phyloP scores from a whole-genome alignment of 371 early-diverging fungal genomes.

The Mucor sp. region DNA sequence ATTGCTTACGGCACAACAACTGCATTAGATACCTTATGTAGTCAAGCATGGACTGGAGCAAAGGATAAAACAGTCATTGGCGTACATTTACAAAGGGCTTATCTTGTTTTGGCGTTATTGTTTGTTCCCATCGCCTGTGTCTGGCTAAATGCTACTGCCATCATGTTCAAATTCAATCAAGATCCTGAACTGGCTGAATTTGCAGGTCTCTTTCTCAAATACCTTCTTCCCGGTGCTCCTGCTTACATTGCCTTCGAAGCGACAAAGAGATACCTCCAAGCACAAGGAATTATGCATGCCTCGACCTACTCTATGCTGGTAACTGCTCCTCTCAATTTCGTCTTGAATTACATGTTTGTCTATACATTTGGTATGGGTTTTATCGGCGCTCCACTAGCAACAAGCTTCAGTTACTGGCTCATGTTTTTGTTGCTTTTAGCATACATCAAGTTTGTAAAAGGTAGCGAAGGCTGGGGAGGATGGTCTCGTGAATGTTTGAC shows the following conservation, averaged over 20 bases:
- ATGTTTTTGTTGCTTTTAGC: constrained; percentile 59
- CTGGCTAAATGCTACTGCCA: constrained; percentile 71
- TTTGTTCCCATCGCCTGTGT: constrained; percentile 72
- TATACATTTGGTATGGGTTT: constrained; percentile 74
- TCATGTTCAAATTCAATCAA: constrained; percentile 53
- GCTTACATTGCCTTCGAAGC: constrained; percentile 81
- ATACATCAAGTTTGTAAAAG: constrained; percentile 71
- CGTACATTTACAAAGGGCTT: constrained; percentile 80
- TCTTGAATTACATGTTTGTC: constrained; percentile 75
- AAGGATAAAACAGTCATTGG: constrained; percentile 74
- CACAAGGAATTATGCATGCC: constrained; percentile 87
- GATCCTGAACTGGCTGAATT: constrained; percentile 42
- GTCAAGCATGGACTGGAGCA: constrained; percentile 82
- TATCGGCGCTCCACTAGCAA: constrained; percentile 86
- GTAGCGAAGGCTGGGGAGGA: constrained; percentile 82
- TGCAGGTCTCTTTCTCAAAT: constrained; percentile 65
- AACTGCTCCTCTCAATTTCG: constrained; percentile 73
- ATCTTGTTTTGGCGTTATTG: constrained; percentile 69
- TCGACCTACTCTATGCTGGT: constrained; percentile 71
- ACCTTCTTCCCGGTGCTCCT: constrained; percentile 70
- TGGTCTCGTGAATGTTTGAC: constrained; percentile 74
- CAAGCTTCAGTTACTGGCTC: constrained; percentile 74
- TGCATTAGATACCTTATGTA: constrained; percentile 88
- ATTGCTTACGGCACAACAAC: constrained; percentile 78
- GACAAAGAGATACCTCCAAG: constrained; percentile 79